These are phyloP conservation scores for Berkeleyomyces rouxiae DNA, from an alignment of 2,329 filamentous ascomycete species.

Conservation along the genomic window DNA sequence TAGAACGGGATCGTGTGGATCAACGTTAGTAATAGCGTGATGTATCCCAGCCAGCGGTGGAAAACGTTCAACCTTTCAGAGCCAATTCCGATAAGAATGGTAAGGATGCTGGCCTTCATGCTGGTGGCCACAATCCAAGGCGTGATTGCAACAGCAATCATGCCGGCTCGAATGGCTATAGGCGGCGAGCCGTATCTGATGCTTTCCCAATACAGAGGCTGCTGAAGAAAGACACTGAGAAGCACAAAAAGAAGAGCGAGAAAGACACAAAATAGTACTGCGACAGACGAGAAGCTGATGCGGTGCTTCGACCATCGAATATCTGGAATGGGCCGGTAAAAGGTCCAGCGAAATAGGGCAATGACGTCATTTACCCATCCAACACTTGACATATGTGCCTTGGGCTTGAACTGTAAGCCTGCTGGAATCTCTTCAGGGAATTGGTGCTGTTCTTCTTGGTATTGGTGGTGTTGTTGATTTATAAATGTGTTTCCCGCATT, in stretches of 20 bases:
- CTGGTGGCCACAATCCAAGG: conserved; percentile 84
- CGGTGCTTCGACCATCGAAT: conserved; percentile 49
- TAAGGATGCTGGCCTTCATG: conserved; percentile 80
- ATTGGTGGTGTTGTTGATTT: background rate
- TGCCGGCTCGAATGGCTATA: conserved; percentile 69
- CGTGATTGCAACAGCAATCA: conserved; percentile 80
- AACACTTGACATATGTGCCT: conserved; percentile 62
- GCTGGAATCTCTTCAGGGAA: background rate
- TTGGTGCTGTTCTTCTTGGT: background rate
- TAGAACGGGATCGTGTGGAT: conserved; percentile 84
- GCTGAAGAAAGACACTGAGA: conserved; percentile 71
- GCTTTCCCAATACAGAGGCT: conserved; percentile 77
- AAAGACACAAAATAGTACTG: conserved; percentile 50
- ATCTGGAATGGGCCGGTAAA: conserved; percentile 73
- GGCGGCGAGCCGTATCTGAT: conserved; percentile 80
- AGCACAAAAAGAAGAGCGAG: conserved; percentile 55
- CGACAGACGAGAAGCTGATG: conserved; percentile 66
- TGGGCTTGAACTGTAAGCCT: conserved; percentile 37
- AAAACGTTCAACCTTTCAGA: conserved; percentile 85
- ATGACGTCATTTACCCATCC: conserved; percentile 59
- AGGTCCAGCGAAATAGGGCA: conserved; percentile 73
- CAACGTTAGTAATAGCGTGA: conserved; percentile 67
- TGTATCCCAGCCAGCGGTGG: conserved; percentile 79
- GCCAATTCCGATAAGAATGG: conserved; percentile 72
- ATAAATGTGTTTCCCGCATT: conserved; percentile 28